Evolutionary conservation across 1,284 basidiomycete genomes (phyloP).

Genomic region (Ceratobasidium theobromae): DNA sequence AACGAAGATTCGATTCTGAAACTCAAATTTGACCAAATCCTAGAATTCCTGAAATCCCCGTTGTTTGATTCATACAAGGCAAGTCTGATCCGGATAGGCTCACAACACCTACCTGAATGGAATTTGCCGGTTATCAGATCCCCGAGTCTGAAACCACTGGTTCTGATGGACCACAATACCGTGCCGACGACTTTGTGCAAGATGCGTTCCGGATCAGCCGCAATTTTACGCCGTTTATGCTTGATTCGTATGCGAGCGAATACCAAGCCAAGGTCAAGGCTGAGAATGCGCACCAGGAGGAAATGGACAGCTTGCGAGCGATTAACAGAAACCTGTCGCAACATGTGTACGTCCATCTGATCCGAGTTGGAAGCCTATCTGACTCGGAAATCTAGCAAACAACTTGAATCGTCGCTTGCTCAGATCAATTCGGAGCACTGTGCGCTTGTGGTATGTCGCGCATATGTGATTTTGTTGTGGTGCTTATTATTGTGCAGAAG

Average conservation of each 20-base stretch:
- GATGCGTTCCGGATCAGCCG: constrained; percentile 70
- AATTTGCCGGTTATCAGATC: too few relatives aligned
- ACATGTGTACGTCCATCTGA: constrained; percentile 67
- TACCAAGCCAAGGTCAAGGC: constrained; percentile 71
- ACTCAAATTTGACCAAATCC: constrained; percentile 86
- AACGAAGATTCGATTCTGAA: constrained; percentile 79
- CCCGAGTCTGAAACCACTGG: constrained; percentile 38
- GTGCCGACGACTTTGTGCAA: constrained; percentile 78
- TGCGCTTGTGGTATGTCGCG: constrained; percentile 59
- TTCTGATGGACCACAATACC: constrained; percentile 50
- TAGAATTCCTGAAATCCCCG: constrained; percentile 75
- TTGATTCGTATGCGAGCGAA: constrained; percentile 85
- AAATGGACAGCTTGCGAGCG: constrained; percentile 77
- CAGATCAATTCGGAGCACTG: constrained; percentile 82
- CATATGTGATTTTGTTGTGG: background rate
- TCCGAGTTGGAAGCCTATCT: constrained; percentile 24
- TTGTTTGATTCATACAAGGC: constrained; percentile 84
- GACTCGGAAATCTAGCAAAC: constrained; percentile 56
- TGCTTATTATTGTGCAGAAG: constrained; percentile 53
- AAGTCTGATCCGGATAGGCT: constrained; percentile 36
- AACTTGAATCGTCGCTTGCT: constrained; percentile 72
- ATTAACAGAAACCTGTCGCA: constrained; percentile 73
- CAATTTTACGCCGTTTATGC: constrained; percentile 87
- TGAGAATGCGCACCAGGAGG: constrained; percentile 75
- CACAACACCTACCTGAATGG: too few relatives aligned